These are phyloP conservation scores for Chaetomiaceae sp. DNA, from an alignment of 2,329 filamentous ascomycete genomes.

Conservation along the genomic window DNA sequence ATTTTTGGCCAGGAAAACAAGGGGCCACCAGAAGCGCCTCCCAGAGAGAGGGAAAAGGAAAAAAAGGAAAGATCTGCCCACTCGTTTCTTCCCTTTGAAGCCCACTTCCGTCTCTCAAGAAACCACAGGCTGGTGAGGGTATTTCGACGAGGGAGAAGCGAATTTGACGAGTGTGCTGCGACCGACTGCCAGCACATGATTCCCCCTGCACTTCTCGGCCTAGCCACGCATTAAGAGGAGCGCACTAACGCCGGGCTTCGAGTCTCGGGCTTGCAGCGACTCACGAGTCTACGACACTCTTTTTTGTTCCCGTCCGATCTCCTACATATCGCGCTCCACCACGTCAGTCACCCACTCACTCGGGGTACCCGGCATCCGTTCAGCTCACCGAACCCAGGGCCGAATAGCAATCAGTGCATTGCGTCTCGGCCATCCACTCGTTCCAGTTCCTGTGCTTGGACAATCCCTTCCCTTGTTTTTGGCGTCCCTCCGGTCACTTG, in stretches of 20 bases:
- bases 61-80: slow-evolving; percentile 18
- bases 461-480: neutral
- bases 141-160: slow-evolving; percentile 4
- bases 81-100: neutral
- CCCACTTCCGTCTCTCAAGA: neutral
- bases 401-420: neutral
- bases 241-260: neutral
- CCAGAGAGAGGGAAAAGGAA: neutral
- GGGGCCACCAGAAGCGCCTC: neutral
- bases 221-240: slow-evolving; percentile 7
- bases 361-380: neutral
- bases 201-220: no score
- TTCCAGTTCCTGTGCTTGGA: slow-evolving; percentile 6
- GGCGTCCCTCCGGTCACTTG: slow-evolving; percentile 5
- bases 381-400: neutral
- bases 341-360: neutral
- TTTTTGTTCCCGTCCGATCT: slow-evolving; percentile 4
- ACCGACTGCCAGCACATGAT: no score
- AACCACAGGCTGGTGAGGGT: slow-evolving; percentile 10
- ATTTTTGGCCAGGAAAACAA: slow-evolving; percentile 13
- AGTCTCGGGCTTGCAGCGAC: slow-evolving; percentile 5
- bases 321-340: neutral
- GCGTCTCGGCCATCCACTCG: slow-evolving; percentile 15
- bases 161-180: no score
- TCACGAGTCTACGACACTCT: slow-evolving; percentile 11